Evolutionary conservation across 768 basidiomycete species (phyloP).

Genomic region (Panellus pusillus): DNA sequence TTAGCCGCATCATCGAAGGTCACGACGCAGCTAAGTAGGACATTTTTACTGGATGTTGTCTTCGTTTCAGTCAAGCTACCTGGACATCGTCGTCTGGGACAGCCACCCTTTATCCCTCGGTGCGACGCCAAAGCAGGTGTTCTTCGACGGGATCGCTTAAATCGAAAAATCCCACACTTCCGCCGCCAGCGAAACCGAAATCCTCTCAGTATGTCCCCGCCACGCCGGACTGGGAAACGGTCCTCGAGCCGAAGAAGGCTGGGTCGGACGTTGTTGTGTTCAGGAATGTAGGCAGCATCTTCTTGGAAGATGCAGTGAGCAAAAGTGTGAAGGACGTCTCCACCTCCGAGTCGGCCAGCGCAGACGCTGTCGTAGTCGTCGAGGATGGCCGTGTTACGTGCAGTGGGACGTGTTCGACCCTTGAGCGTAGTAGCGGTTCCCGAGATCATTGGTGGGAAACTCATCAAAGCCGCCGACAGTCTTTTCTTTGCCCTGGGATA

Average conservation of each 20-base stretch:
- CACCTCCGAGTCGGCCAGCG: no score
- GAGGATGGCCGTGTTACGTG: slow-evolving; percentile 10
- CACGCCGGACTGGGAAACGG: slow-evolving; percentile 60
- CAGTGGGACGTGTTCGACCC: slow-evolving; percentile 7
- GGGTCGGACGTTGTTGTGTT: slow-evolving; percentile 9
- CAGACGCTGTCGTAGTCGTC: slow-evolving; percentile 5
- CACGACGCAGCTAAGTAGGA: slow-evolving; percentile 83
- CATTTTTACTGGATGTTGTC: no score
- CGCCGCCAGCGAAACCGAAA: slow-evolving; percentile 43
- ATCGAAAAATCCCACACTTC: slow-evolving; percentile 34
- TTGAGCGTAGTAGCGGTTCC: no score
- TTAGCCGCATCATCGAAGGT: slow-evolving; percentile 35
- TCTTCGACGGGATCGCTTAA: slow-evolving; percentile 82
- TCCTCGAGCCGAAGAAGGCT: slow-evolving; percentile 28
- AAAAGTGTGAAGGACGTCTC: no score
- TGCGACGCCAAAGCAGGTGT: slow-evolving; percentile 79
- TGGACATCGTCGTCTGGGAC: slow-evolving; percentile 65
- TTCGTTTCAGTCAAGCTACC: no score
- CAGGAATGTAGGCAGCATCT: slow-evolving; percentile 14
- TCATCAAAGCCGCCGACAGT: slow-evolving; percentile 66
- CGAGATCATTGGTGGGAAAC: slow-evolving; percentile 39
- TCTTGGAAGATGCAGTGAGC: slow-evolving; percentile 3
- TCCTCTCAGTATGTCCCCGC: slow-evolving; percentile 31
- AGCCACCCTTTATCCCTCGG: slow-evolving; percentile 76
- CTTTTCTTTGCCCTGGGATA: slow-evolving; percentile 54